These are phyloP conservation scores for Eucalyptus grandis DNA, from an alignment of 345 rosid genomes.

Conservation along the genomic window DNA sequence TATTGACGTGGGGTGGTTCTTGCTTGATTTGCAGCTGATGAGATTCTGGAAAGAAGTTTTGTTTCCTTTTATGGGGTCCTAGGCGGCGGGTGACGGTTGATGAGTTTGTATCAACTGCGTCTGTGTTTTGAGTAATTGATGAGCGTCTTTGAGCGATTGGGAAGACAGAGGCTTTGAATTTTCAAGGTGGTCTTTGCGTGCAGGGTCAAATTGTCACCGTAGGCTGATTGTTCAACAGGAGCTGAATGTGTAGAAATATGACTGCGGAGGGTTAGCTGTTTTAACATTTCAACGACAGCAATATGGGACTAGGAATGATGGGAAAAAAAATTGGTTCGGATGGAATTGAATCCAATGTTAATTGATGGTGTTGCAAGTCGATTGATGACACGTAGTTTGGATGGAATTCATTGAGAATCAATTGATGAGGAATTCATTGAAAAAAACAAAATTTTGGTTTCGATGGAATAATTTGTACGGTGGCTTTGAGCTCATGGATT, in stretches of 20 bases:
- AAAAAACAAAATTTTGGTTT: background rate
- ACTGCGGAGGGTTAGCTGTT: background rate
- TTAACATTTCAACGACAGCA: background rate
- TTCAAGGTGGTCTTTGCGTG: background rate
- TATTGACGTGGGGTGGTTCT: background rate
- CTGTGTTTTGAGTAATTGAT: background rate
- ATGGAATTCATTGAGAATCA: background rate
- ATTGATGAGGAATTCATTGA: background rate
- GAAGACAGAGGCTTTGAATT: background rate
- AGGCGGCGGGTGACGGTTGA: background rate
- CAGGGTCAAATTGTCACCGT: background rate
- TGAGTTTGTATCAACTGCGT: background rate
- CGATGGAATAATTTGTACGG: background rate
- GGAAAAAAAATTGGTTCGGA: background rate
- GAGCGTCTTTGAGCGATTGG: background rate
- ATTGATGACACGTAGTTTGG: background rate
- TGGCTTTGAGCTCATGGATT: background rate
- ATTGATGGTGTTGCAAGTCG: background rate
- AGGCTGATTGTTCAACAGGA: background rate
- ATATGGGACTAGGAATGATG: background rate
- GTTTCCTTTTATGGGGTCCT: background rate
- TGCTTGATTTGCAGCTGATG: background rate
- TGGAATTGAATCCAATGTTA: background rate
- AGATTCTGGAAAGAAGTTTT: background rate
- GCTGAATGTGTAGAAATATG: background rate